phyloP scores from a whole-genome alignment of 768 basidiomycete species.

The Hydnomerulius pinastri region DNA sequence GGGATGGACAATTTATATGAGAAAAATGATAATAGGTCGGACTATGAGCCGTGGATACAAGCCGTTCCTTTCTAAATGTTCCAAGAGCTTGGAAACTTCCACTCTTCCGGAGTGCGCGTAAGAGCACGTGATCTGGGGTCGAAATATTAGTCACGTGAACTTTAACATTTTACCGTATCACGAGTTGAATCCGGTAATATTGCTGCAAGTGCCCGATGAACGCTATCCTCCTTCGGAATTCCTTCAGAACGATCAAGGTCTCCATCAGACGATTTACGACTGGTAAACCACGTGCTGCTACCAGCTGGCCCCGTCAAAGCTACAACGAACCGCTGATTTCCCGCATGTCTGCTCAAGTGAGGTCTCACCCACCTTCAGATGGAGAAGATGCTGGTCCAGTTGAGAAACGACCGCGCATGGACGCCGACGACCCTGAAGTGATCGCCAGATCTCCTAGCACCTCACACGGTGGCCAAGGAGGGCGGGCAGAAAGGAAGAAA shows the following conservation, averaged over 20 bases:
- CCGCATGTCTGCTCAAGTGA: conserved; percentile 10
- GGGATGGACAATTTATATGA: neutral
- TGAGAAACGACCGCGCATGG: conserved; percentile 36
- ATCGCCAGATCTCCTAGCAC: neutral
- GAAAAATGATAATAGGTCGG: neutral
- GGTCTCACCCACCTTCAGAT: conserved; percentile 12
- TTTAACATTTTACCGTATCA: neutral
- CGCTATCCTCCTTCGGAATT: neutral
- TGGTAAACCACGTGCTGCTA: neutral
- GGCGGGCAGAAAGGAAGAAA: neutral
- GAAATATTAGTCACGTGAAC: neutral
- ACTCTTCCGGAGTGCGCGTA: neutral
- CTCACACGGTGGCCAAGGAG: neutral
- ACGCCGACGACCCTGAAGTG: neutral
- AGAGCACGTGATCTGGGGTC: neutral
- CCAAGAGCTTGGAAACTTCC: no score
- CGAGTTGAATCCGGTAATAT: neutral
- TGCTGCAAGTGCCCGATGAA: neutral
- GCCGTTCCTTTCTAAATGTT: no score
- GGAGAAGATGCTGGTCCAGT: conserved; percentile 15
- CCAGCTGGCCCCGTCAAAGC: neutral
- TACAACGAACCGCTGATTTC: neutral
- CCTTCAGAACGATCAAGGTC: neutral
- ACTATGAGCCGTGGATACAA: no score
- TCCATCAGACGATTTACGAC: neutral